Evolutionary conservation across 495 filamentous ascomycete genomes (phyloP).

Genomic region (Penicillium cinerascens): DNA sequence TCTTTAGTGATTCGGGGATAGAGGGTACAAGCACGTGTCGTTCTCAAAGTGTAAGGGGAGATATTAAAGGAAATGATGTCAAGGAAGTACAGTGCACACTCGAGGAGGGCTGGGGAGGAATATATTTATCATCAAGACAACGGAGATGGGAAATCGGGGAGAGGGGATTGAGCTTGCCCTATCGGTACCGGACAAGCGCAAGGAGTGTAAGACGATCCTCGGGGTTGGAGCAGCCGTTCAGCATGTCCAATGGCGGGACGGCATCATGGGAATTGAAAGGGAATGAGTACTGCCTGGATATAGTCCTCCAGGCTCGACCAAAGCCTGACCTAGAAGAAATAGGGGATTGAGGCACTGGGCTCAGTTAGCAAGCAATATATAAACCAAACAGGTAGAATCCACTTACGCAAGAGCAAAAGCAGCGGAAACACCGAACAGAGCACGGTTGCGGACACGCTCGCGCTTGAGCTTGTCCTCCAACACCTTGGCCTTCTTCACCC

Average conservation of each 20-base stretch:
- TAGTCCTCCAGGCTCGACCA: not conserved
- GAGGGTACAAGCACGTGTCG: slow-evolving; percentile 1
- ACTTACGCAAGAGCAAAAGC: slow-evolving; percentile 87
- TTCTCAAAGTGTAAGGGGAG: not conserved
- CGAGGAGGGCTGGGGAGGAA: slow-evolving; percentile 17
- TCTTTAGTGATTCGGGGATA: slow-evolving; percentile 5
- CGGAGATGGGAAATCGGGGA: slow-evolving; percentile 8
- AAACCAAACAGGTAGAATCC: not conserved
- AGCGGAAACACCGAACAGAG: slow-evolving; percentile 77
- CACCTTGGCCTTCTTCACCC: slow-evolving; percentile 71
- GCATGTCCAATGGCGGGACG: slow-evolving; percentile 3
- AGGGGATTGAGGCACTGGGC: slow-evolving; percentile 45
- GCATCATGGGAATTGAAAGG: slow-evolving; percentile 2
- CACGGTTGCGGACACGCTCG: slow-evolving; percentile 77
- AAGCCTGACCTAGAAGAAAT: slow-evolving; percentile 35
- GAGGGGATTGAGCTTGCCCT: not conserved
- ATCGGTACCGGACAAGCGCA: not conserved
- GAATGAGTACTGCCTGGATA: not conserved
- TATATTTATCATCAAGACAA: slow-evolving; percentile 34
- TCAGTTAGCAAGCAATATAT: slow-evolving; percentile 16
- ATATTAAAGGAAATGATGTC: slow-evolving; percentile 18
- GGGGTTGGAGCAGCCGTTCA: not conserved
- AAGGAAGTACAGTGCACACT: slow-evolving; percentile 15
- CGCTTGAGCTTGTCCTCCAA: slow-evolving; percentile 72
- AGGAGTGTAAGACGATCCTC: slow-evolving; percentile 4